Conservation (phyloP, 805 yeast genomes). For the Lachancea quebecensis region DNA sequence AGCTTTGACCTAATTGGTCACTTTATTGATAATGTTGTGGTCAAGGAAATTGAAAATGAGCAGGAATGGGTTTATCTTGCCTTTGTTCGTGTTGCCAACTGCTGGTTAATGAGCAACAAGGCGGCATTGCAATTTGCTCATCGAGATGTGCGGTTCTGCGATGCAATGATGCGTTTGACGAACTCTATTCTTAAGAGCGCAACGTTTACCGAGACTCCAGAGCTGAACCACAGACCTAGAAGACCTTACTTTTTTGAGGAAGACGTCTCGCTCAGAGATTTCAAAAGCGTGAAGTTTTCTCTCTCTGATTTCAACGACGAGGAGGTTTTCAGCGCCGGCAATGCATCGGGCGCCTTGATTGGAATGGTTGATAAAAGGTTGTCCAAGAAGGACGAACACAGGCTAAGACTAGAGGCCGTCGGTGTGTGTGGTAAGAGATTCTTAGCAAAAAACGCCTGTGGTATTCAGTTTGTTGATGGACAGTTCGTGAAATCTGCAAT, state of each 20-base stretch:
- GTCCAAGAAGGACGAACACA: conserved; percentile 8
- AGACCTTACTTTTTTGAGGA: conserved; percentile 14
- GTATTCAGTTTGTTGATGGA: conserved; percentile 8
- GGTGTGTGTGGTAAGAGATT: conserved; percentile 12
- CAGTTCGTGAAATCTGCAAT: conserved; percentile 3
- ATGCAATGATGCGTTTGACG: conserved; percentile 25
- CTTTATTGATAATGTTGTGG: conserved; percentile 29
- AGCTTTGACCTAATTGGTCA: conserved; percentile 36
- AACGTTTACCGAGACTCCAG: background rate
- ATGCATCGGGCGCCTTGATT: conserved; percentile 16
- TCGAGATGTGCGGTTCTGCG: conserved; percentile 28
- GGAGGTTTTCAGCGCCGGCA: conserved; percentile 12
- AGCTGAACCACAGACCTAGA: conserved; percentile 8
- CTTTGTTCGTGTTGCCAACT: conserved; percentile 43
- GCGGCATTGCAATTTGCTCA: conserved; percentile 34
- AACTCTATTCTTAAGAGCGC: conserved; percentile 25
- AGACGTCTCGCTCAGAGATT: conserved; percentile 14
- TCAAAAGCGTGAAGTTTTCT: conserved; percentile 9
- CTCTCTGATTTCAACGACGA: conserved; percentile 17
- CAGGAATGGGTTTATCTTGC: conserved; percentile 26
- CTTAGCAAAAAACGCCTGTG: conserved; percentile 10
- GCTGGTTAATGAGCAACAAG: conserved; percentile 52
- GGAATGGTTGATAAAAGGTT: conserved; percentile 9
- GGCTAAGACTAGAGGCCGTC: conserved; percentile 10
- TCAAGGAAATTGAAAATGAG: conserved; percentile 22